Evolutionary conservation across 139 green algal genomes (phyloP).

Genomic region (Micractinium sp.): DNA sequence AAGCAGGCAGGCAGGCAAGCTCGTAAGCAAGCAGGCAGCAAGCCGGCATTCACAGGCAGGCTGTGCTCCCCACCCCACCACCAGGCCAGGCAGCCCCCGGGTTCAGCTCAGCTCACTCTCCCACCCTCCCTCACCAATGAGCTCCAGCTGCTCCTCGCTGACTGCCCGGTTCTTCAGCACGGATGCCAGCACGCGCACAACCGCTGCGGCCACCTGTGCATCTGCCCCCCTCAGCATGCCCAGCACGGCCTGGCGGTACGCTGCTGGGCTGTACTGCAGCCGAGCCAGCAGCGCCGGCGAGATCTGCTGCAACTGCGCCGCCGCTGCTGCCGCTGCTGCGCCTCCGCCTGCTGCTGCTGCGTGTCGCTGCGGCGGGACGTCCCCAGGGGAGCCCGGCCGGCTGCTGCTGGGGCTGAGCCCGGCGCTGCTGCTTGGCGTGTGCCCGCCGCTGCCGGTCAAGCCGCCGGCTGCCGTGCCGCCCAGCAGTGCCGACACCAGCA

Average conservation of each 20-base stretch:
- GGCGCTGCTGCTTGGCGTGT: not conserved
- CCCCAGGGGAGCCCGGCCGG: not conserved
- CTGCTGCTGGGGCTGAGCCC: not conserved
- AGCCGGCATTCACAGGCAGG: not conserved
- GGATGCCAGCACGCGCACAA: slow-evolving; percentile 54
- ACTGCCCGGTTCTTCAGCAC: slow-evolving; percentile 47
- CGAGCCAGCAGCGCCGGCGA: not conserved
- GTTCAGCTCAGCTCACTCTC: too few relatives aligned
- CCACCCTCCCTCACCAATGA: slow-evolving; percentile 38
- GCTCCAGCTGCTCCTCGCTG: slow-evolving; percentile 49
- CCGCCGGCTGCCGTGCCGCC: slow-evolving; percentile 22
- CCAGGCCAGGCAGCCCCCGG: not conserved
- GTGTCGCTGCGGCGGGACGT: not conserved
- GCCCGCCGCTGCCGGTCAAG: not conserved
- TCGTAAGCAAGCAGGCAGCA: not conserved
- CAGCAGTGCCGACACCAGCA: slow-evolving; percentile 62
- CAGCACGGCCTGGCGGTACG: slow-evolving; percentile 53
- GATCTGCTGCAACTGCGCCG: not conserved
- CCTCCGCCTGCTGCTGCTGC: not conserved
- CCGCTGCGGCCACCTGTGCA: slow-evolving; percentile 47
- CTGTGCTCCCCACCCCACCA: not conserved
- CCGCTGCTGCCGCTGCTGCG: not conserved
- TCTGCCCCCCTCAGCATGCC: slow-evolving; percentile 47
- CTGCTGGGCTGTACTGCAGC: slow-evolving; percentile 34
- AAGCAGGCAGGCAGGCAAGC: not conserved